Conservation (phyloP, 768 basidiomycete species). For the Lentinula raphanica region DNA sequence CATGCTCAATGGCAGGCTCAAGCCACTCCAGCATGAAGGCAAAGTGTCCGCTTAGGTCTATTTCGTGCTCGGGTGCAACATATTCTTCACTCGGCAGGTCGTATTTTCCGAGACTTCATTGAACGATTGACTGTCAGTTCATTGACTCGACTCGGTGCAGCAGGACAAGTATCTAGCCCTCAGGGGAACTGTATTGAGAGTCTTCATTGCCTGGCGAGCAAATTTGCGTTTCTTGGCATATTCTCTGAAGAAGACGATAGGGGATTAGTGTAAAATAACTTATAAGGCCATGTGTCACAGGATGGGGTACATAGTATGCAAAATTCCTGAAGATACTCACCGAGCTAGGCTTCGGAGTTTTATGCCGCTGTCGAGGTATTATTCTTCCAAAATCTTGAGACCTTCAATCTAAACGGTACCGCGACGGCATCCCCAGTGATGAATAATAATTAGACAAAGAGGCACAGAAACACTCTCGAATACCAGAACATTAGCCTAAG, state of each 20-base stretch:
- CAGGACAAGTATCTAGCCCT: not conserved
- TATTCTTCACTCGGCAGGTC: not conserved
- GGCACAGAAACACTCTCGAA: no score
- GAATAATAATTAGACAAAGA: no score
- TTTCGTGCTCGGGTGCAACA: no score
- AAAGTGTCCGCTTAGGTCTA: no score
- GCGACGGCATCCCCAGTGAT: no score
- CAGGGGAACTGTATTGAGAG: not conserved
- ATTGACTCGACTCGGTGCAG: not conserved
- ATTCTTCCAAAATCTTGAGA: no score
- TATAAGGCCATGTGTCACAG: not conserved
- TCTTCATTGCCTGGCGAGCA: no score
- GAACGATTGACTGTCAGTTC: not conserved
- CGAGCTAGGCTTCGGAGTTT: not conserved
- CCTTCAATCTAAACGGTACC: no score
- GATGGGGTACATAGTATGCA: not conserved
- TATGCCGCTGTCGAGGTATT: not conserved
- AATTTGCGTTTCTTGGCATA: no score
- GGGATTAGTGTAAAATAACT: not conserved
- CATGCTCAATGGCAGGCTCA: no score
- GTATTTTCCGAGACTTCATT: not conserved
- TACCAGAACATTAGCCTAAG: no score
- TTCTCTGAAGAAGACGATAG: not conserved
- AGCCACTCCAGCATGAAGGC: no score
- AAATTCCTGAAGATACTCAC: not conserved